These are phyloP conservation scores for Tolypocladium inflatum DNA, from an alignment of 2,329 filamentous ascomycete genomes.

Conservation along the genomic window DNA sequence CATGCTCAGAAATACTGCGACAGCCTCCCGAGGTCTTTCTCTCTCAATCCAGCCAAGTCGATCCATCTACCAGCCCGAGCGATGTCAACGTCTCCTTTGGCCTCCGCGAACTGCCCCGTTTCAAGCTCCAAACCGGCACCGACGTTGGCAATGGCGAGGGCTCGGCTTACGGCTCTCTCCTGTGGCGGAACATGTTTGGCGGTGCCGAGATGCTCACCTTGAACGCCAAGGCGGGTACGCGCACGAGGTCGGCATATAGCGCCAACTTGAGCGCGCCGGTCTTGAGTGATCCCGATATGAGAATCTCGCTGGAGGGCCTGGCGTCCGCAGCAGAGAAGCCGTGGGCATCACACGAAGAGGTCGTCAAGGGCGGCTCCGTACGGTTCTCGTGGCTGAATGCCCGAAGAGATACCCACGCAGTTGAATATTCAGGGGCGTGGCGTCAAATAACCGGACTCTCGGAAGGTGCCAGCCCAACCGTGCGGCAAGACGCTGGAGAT, in stretches of 20 bases:
- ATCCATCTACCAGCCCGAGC: conserved; percentile 60
- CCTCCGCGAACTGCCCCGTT: conserved; percentile 70
- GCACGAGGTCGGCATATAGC: conserved; percentile 86
- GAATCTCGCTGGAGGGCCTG: conserved; percentile 69
- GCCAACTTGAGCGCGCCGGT: conserved; percentile 77
- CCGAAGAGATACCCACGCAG: conserved; percentile 59
- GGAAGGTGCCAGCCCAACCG: conserved; percentile 66
- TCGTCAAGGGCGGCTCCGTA: conserved; percentile 65
- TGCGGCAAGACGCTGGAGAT: conserved; percentile 81
- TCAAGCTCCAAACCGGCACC: conserved; percentile 88
- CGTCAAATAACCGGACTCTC: conserved; percentile 76
- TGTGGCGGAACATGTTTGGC: conserved; percentile 87
- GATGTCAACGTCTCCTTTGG: conserved; percentile 79
- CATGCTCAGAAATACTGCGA: conserved; percentile 67
- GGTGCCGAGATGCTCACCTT: conserved; percentile 84
- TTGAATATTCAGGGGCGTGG: conserved; percentile 78
- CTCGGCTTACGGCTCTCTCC: conserved; percentile 79
- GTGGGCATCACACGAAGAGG: conserved; percentile 92
- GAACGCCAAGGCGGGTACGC: conserved; percentile 80
- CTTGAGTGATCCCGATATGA: conserved; percentile 72
- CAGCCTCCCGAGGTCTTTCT: conserved; percentile 74
- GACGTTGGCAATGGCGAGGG: conserved; percentile 91
- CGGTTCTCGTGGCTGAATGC: conserved; percentile 66
- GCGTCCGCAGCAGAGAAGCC: conserved; percentile 79
- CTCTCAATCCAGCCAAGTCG: conserved; percentile 60